These are phyloP conservation scores for Fusarium penzigii DNA, from an alignment of 2,329 filamentous ascomycete genomes.

Conservation along the genomic window DNA sequence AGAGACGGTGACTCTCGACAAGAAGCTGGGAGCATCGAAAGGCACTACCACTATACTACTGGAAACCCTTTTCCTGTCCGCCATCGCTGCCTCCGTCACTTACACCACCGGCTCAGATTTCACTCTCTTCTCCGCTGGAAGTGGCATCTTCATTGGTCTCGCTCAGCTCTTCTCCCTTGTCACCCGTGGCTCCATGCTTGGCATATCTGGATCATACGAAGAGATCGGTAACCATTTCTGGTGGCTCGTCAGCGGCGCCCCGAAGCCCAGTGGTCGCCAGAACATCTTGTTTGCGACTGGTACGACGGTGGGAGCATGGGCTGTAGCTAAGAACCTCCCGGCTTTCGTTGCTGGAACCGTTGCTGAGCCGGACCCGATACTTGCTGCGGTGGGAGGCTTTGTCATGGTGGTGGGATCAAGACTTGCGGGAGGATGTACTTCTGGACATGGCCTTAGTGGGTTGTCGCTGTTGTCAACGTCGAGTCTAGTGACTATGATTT, in stretches of 20 bases:
- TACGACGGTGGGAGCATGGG: slow-evolving; percentile 48
- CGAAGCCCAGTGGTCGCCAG: slow-evolving; percentile 37
- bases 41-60: slow-evolving; percentile 41
- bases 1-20: slow-evolving; percentile 38
- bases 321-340: slow-evolving; percentile 36
- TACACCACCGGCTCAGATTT: slow-evolving; percentile 28
- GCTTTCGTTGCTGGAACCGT: slow-evolving; percentile 26
- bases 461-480: slow-evolving; percentile 62
- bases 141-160: slow-evolving; percentile 59
- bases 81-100: slow-evolving; percentile 40
- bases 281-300: slow-evolving; percentile 56
- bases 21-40: slow-evolving; percentile 42
- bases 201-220: slow-evolving; percentile 63
- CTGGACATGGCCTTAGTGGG: slow-evolving; percentile 69
- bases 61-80: slow-evolving; percentile 42
- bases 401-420: slow-evolving; percentile 61
- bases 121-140: slow-evolving; percentile 47
- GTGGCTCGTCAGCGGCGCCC: slow-evolving; percentile 38
- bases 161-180: slow-evolving; percentile 60
- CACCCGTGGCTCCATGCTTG: slow-evolving; percentile 54
- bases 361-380: slow-evolving; percentile 36
- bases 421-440: slow-evolving; percentile 67
- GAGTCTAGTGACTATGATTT: slow-evolving; percentile 61
- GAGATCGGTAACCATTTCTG: slow-evolving; percentile 59
- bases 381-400: slow-evolving; percentile 55